A percentile compares a stretch with the other conserved stretches of the same genome.
phyloP scores from a whole-genome alignment of 2,329 filamentous ascomycete species.

The Fusarium azukiicola region DNA sequence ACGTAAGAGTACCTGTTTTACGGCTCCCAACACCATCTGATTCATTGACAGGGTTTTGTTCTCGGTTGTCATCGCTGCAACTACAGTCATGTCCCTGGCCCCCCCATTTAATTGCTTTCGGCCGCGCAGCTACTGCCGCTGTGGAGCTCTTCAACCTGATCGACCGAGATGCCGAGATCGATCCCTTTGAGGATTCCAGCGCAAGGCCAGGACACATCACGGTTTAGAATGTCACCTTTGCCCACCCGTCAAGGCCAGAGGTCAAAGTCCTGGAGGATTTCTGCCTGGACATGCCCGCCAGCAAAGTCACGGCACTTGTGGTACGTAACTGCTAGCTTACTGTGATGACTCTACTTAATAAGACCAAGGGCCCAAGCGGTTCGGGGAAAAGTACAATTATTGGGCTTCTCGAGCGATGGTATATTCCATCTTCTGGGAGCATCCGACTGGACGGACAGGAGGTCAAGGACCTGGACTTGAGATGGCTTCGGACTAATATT shows the following conservation, averaged over 20 bases:
- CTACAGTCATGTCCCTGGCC: background rate
- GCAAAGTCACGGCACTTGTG: background rate
- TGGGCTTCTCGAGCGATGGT: background rate
- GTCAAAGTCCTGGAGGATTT: background rate
- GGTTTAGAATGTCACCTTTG: background rate
- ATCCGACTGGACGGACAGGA: background rate
- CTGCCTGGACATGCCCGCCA: background rate
- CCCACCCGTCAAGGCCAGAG: background rate
- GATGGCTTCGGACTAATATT: background rate
- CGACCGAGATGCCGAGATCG: background rate
- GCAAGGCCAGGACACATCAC: background rate
- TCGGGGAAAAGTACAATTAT: background rate
- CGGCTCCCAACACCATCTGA: background rate
- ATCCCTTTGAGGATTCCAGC: background rate
- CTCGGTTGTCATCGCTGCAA: background rate
- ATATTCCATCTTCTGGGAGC: background rate
- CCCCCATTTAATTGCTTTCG: background rate
- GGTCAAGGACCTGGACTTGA: background rate
- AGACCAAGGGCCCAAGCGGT: background rate
- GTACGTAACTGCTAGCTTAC: background rate
- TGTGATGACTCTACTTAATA: background rate
- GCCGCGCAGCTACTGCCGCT: background rate
- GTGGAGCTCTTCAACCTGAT: background rate
- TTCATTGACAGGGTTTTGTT: background rate
- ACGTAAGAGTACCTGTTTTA: background rate